Percentiles rank a stretch among this genome's conserved stretches.
Conservation (phyloP, 2,329 filamentous ascomycete genomes). For the Daldinia sp. region DNA sequence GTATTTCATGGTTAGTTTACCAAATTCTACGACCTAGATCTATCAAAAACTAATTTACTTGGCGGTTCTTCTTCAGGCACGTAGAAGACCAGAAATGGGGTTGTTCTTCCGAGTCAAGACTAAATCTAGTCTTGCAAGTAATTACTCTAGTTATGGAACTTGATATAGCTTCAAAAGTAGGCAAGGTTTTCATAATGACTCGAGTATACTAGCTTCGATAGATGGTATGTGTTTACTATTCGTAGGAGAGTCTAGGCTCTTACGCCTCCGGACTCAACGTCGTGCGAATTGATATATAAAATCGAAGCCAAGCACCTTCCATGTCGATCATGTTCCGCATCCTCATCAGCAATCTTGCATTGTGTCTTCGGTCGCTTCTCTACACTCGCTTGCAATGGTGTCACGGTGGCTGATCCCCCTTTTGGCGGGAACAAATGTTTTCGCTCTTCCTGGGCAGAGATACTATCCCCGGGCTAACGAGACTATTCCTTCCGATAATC, state of each 20-base stretch:
- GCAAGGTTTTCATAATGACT: background rate
- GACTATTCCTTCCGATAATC: background rate
- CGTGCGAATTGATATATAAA: background rate
- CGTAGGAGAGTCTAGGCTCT: background rate
- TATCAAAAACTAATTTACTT: background rate
- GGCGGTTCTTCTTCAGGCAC: background rate
- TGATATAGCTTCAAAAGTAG: background rate
- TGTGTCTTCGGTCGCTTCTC: background rate
- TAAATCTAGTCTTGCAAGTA: background rate
- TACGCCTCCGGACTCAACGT: background rate
- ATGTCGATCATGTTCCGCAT: background rate
- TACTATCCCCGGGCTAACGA: conserved; percentile 2
- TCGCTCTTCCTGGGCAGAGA: conserved; percentile 4
- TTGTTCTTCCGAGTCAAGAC: background rate
- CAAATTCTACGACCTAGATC: background rate
- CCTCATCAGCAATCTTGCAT: background rate
- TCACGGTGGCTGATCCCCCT: conserved; percentile 10
- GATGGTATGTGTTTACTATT: background rate
- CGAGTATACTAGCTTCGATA: background rate
- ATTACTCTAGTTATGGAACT: background rate
- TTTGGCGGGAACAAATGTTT: conserved; percentile 9
- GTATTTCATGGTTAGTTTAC: background rate
- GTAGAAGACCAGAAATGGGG: background rate
- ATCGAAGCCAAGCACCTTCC: background rate
- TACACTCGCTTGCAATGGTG: background rate